These are phyloP conservation scores for Friedmanniomyces endolithicus DNA, from an alignment of 495 filamentous ascomycete species.

Conservation along the genomic window DNA sequence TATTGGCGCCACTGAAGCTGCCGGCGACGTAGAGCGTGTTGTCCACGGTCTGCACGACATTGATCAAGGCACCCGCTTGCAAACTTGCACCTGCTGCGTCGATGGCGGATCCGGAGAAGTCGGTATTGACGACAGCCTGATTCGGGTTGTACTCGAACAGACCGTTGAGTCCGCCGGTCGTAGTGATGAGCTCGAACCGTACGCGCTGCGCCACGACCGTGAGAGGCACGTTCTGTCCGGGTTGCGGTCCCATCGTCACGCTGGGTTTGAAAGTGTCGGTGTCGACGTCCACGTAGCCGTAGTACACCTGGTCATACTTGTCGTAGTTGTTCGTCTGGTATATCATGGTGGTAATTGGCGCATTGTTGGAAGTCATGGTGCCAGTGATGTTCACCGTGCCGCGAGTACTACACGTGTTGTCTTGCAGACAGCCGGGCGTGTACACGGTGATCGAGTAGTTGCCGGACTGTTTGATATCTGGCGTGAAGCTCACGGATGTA, in stretches of 20 bases:
- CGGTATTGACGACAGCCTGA: constrained; percentile 42
- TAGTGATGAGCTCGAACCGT: constrained; percentile 57
- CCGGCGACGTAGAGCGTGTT: constrained; percentile 64
- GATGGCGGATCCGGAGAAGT: constrained; percentile 60
- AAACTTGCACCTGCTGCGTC: constrained; percentile 61
- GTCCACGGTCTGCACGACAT: constrained; percentile 45
- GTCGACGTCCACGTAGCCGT: constrained; percentile 66
- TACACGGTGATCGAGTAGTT: constrained; percentile 80
- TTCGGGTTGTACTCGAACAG: constrained; percentile 80
- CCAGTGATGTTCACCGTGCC: constrained; percentile 73
- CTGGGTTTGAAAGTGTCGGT: constrained; percentile 63
- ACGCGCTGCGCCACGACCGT: constrained; percentile 78
- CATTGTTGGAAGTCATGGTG: constrained; percentile 37
- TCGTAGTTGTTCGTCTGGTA: constrained; percentile 88
- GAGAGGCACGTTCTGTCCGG: constrained; percentile 50
- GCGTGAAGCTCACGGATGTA: constrained; percentile 56
- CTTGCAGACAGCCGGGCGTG: constrained; percentile 78
- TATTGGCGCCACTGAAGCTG: constrained; percentile 58
- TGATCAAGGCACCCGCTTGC: constrained; percentile 49
- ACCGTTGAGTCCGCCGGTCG: constrained; percentile 68
- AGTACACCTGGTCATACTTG: constrained; percentile 87
- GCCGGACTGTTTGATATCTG: constrained; percentile 77
- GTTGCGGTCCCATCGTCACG: constrained; percentile 61
- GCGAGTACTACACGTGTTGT: constrained; percentile 59
- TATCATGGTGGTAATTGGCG: constrained; percentile 39